Percentiles rank a stretch among this genome's conserved stretches.
Conservation (phyloP, 23 red algal genomes). For the Gracilaria gracilis region DNA sequence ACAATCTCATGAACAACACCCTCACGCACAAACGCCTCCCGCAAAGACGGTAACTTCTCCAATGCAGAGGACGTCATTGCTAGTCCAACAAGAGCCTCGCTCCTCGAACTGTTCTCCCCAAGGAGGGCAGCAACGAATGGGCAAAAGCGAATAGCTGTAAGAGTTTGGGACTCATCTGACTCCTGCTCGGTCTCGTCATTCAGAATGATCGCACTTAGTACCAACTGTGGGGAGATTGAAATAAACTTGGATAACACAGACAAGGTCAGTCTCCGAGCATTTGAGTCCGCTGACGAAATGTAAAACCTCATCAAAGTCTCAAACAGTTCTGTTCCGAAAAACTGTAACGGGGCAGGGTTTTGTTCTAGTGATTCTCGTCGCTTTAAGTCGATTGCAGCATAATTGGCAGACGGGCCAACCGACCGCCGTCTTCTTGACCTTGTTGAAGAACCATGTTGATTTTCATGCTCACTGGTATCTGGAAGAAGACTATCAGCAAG, state of each 20-base stretch:
- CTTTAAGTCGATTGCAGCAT: constrained; percentile 44
- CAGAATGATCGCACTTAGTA: constrained; percentile 21
- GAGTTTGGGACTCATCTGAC: constrained; percentile 11
- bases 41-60: constrained; percentile 58
- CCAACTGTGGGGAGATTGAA: constrained; percentile 35
- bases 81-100: constrained; percentile 62
- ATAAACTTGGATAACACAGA: constrained; percentile 74
- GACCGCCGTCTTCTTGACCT: constrained; percentile 45
- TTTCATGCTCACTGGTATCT: constrained; percentile 42
- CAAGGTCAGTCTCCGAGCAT: constrained; percentile 48
- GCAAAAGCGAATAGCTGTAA: constrained; percentile 42
- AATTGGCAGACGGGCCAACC: constrained; percentile 24
- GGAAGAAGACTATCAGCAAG: constrained; percentile 78
- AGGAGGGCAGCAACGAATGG: constrained; percentile 74
- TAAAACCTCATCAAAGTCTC: constrained; percentile 69
- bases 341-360: constrained; percentile 25
- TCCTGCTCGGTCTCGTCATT: background rate
- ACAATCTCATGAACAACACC: constrained; percentile 83
- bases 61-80: constrained; percentile 63
- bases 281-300: constrained; percentile 56
- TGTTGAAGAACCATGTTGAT: constrained; percentile 1
- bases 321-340: constrained; percentile 62
- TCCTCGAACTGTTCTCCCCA: constrained; percentile 57
- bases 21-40: constrained; percentile 75
- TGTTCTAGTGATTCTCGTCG: constrained; percentile 62